phyloP scores from a whole-genome alignment of 257 asterid genomes.

The Paulownia fortunei region DNA sequence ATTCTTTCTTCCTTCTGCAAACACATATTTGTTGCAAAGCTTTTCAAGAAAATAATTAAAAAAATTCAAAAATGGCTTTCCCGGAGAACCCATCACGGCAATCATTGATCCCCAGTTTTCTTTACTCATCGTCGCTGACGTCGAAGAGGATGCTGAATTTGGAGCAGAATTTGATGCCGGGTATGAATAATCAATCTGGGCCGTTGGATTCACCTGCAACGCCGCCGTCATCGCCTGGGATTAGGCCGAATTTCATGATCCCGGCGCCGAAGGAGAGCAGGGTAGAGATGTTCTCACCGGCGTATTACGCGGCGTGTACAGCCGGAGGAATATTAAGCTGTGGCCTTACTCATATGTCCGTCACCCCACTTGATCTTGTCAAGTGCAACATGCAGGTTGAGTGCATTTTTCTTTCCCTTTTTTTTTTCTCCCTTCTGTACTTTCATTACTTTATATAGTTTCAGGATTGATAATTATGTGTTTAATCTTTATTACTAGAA shows the following conservation, averaged over 20 bases:
- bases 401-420: not conserved
- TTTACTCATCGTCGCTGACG: slow-evolving; percentile 34
- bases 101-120: slow-evolving; percentile 48
- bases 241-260: slow-evolving; percentile 44
- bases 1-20: not conserved
- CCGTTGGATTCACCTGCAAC: not conserved
- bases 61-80: slow-evolving; percentile 39
- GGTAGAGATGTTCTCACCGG: slow-evolving; percentile 68
- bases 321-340: slow-evolving; percentile 71
- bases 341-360: slow-evolving; percentile 81
- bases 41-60: not conserved
- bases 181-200: not conserved
- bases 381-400: slow-evolving; percentile 94
- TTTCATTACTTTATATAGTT: not conserved
- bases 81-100: slow-evolving; percentile 41
- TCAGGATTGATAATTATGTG: not conserved
- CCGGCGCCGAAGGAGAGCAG: slow-evolving; percentile 66
- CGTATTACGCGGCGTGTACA: slow-evolving; percentile 72
- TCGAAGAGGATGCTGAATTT: slow-evolving; percentile 10
- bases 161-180: slow-evolving; percentile 9
- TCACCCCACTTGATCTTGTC: slow-evolving; percentile 91
- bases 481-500: not conserved
- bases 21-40: slow-evolving; percentile 1
- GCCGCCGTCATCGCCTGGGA: slow-evolving; percentile 22
- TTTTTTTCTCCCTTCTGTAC: not conserved